Percentiles rank a stretch among this genome's conserved stretches.
Conservation (phyloP, 176 grass and related monocot species). For the Neostapfia colusana region DNA sequence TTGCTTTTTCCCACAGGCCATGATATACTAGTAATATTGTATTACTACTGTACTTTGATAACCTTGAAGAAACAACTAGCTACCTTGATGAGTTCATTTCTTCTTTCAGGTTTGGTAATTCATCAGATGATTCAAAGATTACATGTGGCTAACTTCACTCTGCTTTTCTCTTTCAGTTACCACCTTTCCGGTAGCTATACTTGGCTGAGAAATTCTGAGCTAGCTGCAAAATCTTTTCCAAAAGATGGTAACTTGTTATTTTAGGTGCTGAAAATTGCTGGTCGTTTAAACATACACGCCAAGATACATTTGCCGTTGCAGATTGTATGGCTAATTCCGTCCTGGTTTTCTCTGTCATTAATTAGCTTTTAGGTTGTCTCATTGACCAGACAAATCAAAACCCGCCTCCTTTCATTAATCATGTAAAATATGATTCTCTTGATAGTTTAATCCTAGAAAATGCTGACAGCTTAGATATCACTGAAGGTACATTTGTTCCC, state of each 20-base stretch:
- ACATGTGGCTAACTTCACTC: constrained; percentile 40
- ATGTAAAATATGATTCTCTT: constrained; percentile 15
- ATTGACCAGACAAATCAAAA: constrained; percentile 37
- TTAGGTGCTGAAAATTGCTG: constrained; percentile 38
- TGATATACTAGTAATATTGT: background rate
- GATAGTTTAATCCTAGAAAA: constrained; percentile 45
- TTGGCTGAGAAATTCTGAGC: constrained; percentile 35
- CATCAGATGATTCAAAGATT: constrained; percentile 34
- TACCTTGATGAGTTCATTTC: constrained; percentile 12
- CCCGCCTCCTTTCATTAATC: constrained; percentile 31
- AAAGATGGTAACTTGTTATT: constrained; percentile 37
- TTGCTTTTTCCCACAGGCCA: background rate
- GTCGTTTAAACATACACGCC: constrained; percentile 44
- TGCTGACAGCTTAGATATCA: constrained; percentile 37
- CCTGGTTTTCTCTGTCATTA: constrained; percentile 44
- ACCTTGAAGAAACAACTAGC: background rate
- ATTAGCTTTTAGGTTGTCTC: constrained; percentile 41
- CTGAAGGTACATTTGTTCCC: constrained; percentile 25
- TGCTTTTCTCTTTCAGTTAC: constrained; percentile 41
- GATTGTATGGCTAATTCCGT: constrained; percentile 42
- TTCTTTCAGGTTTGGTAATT: constrained; percentile 21
- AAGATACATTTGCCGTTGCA: constrained; percentile 33
- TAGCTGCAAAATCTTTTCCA: constrained; percentile 37
- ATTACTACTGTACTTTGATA: constrained; percentile 1
- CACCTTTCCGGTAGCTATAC: constrained; percentile 46